Base-by-base conservation (phyloP, 2,329 filamentous ascomycete species). In the Fonsecaea pedrosoi region DNA sequence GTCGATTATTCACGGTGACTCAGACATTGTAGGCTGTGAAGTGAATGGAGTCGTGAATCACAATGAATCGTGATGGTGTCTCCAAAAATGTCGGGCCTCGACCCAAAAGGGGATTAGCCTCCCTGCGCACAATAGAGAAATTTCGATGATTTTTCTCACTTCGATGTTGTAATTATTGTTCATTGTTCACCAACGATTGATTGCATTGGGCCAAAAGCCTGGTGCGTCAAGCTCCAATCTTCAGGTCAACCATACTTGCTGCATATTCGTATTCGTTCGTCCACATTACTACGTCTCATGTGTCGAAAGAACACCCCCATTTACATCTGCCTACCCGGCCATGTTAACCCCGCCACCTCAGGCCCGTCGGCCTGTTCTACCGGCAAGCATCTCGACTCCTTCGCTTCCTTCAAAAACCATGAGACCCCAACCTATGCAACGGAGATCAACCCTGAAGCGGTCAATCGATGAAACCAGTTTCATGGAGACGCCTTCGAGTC, bases 401-500 rank as follows among this genome's bases (percentile, higher is more conserved):
- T 42, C 60, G 37, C 65, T 66, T 54, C 42, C 61, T 25, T 45
- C 58, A 25, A 70, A 69, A 56, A 34, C 66, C 15, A 32, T 58
- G 42, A 58, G 66, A 64, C 64, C 65, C 62, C 62, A 60, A 21
- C 58, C 60, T n/a, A 55, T 62, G 13, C 48, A 65, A 42, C 69
- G 64, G 53, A 59, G 70, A 57, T 68, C 70, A 21, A 71, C 69
- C 48, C 61, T 72, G 13, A 74, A 74, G 54, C 64, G 71, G 32
- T 72, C 72, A 7, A 63, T 72, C 45, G 70, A 74, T 62, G 71
- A 74, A 38, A 70, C 68, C 15, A 69, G 54, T 25, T 63, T 68
- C 30, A 70, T 71, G 60, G 64, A 70, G 12, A 25, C 63, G 2
- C 72, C 71, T 25, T 76, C 75, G 13, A 76, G 76, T 63, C 75